Evolutionary conservation across 2,329 filamentous ascomycete genomes (phyloP).

Genomic region (Epicoccum sorghinum): DNA sequence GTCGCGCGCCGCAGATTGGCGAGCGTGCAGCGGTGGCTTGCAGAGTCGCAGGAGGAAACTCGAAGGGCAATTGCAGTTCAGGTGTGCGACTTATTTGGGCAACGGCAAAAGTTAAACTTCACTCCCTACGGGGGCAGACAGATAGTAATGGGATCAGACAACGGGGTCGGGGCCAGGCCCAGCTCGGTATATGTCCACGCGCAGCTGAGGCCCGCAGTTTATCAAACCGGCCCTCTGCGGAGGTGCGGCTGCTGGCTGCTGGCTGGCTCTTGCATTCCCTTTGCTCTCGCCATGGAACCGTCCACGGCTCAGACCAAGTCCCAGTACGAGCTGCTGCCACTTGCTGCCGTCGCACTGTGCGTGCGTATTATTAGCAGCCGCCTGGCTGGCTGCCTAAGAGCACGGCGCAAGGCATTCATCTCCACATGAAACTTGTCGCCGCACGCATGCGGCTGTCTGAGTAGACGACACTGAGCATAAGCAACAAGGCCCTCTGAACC

Average conservation of each 20-base stretch:
- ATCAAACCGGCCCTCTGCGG: conserved; percentile 3
- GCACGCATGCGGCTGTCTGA: background rate
- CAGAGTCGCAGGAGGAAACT: background rate
- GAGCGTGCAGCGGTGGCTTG: conserved; percentile 16
- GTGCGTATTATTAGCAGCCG: conserved; percentile 15
- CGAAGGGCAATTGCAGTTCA: background rate
- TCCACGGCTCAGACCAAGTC: conserved; percentile 13
- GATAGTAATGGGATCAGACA: conserved; percentile 1
- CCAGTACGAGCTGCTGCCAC: conserved; percentile 13
- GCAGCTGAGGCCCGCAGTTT: conserved; percentile 25
- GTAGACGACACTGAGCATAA: conserved; percentile 1
- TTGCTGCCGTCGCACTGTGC: conserved; percentile 16
- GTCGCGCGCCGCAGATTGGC: conserved; percentile 27
- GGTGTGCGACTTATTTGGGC: conserved; percentile 1
- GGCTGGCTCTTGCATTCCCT: background rate
- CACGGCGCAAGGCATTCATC: conserved; percentile 9
- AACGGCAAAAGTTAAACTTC: conserved; percentile 5
- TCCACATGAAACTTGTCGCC: conserved; percentile 10
- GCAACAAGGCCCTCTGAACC: background rate
- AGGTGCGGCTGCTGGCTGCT: background rate
- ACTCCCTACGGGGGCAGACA: background rate
- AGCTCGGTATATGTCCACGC: conserved; percentile 27
- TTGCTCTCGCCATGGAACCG: conserved; percentile 1
- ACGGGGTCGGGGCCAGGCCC: conserved; percentile 24
- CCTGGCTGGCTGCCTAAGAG: conserved; percentile 9